Evolutionary conservation across 352 stramenopile genomes (phyloP).

Genomic region (Pythium diclinum): DNA sequence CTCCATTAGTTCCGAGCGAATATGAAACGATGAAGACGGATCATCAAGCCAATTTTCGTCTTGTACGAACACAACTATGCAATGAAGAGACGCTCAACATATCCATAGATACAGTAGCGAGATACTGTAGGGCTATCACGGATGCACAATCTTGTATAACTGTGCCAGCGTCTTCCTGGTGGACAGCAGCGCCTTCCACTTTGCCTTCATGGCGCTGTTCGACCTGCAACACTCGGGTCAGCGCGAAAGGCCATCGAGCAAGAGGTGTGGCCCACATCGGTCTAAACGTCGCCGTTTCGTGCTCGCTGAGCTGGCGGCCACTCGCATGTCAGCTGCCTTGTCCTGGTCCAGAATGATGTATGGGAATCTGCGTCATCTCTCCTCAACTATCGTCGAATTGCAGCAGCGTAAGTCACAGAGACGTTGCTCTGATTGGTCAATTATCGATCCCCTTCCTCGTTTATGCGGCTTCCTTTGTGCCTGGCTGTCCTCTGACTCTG

Average conservation of each 20-base stretch:
- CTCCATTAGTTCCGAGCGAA: neutral
- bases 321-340: neutral
- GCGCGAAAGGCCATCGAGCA: neutral
- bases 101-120: too few relatives aligned
- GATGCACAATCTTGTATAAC: too few relatives aligned
- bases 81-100: too few relatives aligned
- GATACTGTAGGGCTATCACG: too few relatives aligned
- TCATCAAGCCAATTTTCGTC: too few relatives aligned
- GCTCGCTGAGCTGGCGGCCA: neutral
- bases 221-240: neutral
- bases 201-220: too few relatives aligned
- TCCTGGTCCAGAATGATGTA: neutral
- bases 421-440: constrained; percentile 6
- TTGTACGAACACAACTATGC: too few relatives aligned
- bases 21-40: too few relatives aligned
- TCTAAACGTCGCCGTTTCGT: too few relatives aligned
- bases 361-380: neutral
- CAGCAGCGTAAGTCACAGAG: constrained; percentile 1
- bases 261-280: neutral
- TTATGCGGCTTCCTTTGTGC: neutral
- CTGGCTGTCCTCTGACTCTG: constrained; percentile 7
- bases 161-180: too few relatives aligned
- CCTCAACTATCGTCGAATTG: neutral
- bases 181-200: too few relatives aligned
- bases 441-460: constrained; percentile 4